These are phyloP conservation scores for Tinospora cordifolia DNA, from an alignment of 164 flowering plant species.

Conservation along the genomic window DNA sequence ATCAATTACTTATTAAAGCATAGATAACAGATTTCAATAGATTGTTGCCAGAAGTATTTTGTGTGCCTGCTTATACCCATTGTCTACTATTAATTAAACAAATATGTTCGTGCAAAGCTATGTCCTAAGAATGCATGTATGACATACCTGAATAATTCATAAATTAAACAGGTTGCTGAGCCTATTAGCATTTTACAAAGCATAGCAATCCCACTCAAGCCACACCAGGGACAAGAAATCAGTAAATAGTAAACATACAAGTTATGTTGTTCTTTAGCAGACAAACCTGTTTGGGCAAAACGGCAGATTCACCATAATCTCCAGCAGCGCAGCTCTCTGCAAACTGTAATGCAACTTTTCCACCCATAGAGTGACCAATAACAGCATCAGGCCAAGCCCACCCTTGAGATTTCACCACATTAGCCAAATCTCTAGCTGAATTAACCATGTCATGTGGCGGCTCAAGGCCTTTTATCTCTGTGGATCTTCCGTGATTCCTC, in stretches of 20 bases:
- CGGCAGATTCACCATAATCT: conserved; percentile 54
- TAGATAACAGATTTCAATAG: too few species aligned
- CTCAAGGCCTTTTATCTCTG: conserved; percentile 41
- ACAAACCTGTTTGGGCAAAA: conserved; percentile 72
- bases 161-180: neutral
- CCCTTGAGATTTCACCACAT: conserved; percentile 50
- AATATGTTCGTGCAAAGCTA: neutral
- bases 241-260: neutral
- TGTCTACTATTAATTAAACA: too few species aligned
- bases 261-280: neutral
- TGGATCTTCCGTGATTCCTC: conserved; percentile 89
- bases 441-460: conserved; percentile 79
- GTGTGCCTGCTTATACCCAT: too few species aligned
- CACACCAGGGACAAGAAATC: neutral
- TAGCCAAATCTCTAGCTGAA: conserved; percentile 79
- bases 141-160: neutral
- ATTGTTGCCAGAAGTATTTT: too few species aligned
- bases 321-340: conserved; percentile 62
- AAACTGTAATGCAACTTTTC: conserved; percentile 78
- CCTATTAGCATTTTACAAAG: neutral
- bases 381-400: conserved; percentile 97
- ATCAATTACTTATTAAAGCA: too few species aligned
- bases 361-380: conserved; percentile 94
- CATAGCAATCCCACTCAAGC: neutral
- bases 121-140: neutral